Evolutionary conservation across 148 eudicot species (phyloP), one percentile per base, ranked within the genome.

Genomic region (Chenopodium quinoa): DNA sequence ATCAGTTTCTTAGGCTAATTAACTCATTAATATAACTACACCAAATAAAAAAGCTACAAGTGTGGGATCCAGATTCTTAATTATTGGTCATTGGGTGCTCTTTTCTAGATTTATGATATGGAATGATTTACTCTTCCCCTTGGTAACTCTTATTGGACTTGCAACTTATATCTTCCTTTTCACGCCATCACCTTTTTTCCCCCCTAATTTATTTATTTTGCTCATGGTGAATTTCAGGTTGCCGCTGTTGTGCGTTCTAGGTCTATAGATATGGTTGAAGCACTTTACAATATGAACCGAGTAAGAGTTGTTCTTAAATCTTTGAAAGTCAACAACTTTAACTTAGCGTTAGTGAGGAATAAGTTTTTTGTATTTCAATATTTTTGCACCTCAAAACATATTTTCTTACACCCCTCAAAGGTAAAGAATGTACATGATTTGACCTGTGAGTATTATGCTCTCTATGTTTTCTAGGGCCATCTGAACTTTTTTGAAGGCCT

Each of bases 201-300:
- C 16, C 6, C 19, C 72, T 81, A 2, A 64, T 66, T 66, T 10
- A 32, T 82, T 67, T 17, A 8, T 31, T 71, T 73, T 47, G 9
- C 40, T 37, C 56, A 20, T 22, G 72, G 13, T 75, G 44, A n/a
- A 71, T 80, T 84, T 85, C 83, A 91, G 94, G 91, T 91, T 80
- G 88, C 90, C 2, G 65, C 52, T 31, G 40, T 52, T 76, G 79
- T 91, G 81, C 88, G 85, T 11, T 83, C 89, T 84, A 85, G 94
- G 83, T 88, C 92, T 44, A 62, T 79, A n/a, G 90, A 88, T 29
- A 91, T 88, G 92, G 88, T 91, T 72, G 94, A 89, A 86, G 92
- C 91, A 25, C 90, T 91, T 78, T 88, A 89, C 86, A 85, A 76
- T 64, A 89, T 89, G 91, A 91, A 89, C 75, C 86, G 86, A 77